phyloP scores from a whole-genome alignment of 768 basidiomycete species.

The Lanmaoa pseudosensibilis region DNA sequence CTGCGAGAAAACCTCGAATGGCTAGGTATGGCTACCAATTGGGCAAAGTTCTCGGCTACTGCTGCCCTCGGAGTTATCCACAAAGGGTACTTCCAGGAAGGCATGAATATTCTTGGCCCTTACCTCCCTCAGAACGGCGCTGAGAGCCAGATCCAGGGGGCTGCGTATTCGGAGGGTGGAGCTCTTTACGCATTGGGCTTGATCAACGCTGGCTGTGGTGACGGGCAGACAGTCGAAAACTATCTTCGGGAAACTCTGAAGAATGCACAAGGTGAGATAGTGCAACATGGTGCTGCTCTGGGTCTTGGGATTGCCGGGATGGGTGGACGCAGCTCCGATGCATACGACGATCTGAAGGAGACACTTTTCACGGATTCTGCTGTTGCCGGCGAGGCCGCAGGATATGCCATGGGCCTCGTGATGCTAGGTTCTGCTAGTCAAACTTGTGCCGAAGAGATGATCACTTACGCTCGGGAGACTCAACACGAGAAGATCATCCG shows the following conservation, averaged over 20 bases:
- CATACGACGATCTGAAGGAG: slow-evolving; percentile 90
- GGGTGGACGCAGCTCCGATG: slow-evolving; percentile 84
- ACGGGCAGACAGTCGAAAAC: slow-evolving; percentile 59
- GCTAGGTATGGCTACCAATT: slow-evolving; percentile 92
- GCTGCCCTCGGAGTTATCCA: slow-evolving; percentile 97
- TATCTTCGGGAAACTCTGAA: slow-evolving; percentile 83
- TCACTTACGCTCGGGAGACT: slow-evolving; percentile 93
- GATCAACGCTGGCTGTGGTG: slow-evolving; percentile 90
- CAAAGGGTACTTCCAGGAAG: slow-evolving; percentile 93
- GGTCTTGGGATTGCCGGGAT: slow-evolving; percentile 96
- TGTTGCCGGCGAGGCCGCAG: slow-evolving; percentile 92
- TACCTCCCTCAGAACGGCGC: slow-evolving; percentile 83
- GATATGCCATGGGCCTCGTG: slow-evolving; percentile 96
- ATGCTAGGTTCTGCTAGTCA: slow-evolving; percentile 93
- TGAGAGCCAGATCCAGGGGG: slow-evolving; percentile 74
- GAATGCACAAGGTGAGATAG: slow-evolving; percentile 75
- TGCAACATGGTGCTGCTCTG: slow-evolving; percentile 95
- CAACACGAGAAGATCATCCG: slow-evolving; percentile 99
- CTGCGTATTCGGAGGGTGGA: slow-evolving; percentile 92
- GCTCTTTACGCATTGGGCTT: slow-evolving; percentile 94
- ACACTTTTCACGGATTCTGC: slow-evolving; percentile 93
- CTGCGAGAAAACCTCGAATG: slow-evolving; percentile 96
- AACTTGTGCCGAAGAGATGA: slow-evolving; percentile 87
- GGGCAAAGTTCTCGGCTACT: slow-evolving; percentile 98
- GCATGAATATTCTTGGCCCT: slow-evolving; percentile 87